phyloP scores from a whole-genome alignment of 257 asterid genomes.

The Primulina eburnea region DNA sequence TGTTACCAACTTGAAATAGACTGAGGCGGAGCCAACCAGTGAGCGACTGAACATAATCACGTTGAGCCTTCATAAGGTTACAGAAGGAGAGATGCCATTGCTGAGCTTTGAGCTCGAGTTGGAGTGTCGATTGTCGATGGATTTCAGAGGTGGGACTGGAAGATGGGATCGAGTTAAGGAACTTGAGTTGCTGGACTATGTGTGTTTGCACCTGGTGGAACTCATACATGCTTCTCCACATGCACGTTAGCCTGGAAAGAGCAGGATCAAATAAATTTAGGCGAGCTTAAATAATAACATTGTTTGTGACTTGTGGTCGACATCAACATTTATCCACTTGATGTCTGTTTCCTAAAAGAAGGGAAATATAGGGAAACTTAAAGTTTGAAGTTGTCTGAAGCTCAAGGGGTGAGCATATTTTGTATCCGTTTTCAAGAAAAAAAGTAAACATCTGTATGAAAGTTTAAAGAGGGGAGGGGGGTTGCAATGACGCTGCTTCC shows the following conservation, averaged over 20 bases:
- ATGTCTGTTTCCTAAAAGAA: not conserved
- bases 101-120: slow-evolving; percentile 92
- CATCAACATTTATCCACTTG: not conserved
- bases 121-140: slow-evolving; percentile 91
- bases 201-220: slow-evolving; percentile 93
- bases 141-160: slow-evolving; percentile 73
- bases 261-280: not conserved
- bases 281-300: not conserved
- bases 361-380: not conserved
- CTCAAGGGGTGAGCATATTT: not conserved
- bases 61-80: slow-evolving; percentile 80
- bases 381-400: not conserved
- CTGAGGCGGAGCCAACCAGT: slow-evolving; percentile 97
- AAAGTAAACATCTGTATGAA: not conserved
- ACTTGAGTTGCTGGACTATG: slow-evolving; percentile 92
- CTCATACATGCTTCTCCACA: slow-evolving; percentile 99
- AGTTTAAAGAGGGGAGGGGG: not conserved
- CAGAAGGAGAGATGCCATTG: slow-evolving; percentile 92
- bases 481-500: not conserved
- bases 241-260: slow-evolving; percentile 58
- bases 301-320: not conserved
- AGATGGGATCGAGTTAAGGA: slow-evolving; percentile 59
- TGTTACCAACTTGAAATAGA: slow-evolving; percentile 69
- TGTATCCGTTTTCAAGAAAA: not conserved
- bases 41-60: slow-evolving; percentile 75